Conservation (phyloP, 2,329 filamentous ascomycete genomes). For the Ceratocystis smalleyi region DNA sequence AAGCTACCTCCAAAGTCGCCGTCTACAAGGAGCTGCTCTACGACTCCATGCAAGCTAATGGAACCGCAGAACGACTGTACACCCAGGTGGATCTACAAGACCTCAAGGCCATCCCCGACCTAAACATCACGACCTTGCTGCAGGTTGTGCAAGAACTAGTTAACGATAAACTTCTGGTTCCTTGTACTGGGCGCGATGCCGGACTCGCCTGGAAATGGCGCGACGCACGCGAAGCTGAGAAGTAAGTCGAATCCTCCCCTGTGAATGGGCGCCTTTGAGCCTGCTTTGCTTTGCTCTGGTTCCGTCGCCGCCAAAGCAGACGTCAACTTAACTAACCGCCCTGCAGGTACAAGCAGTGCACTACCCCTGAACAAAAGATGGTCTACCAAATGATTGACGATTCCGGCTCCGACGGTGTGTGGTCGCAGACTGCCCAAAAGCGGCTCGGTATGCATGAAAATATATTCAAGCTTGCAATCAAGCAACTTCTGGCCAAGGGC, state of each 20-base stretch:
- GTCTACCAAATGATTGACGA: constrained; percentile 85
- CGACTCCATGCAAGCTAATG: constrained; percentile 37
- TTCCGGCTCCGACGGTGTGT: constrained; percentile 70
- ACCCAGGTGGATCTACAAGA: constrained; percentile 43
- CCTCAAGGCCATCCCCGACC: constrained; percentile 41
- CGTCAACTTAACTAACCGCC: neutral
- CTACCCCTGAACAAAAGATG: constrained; percentile 60
- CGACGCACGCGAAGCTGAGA: constrained; percentile 43
- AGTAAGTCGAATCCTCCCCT: constrained; percentile 29
- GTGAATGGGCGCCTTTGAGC: neutral
- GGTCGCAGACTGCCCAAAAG: constrained; percentile 71
- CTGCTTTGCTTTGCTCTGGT: neutral
- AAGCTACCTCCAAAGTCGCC: constrained; percentile 28
- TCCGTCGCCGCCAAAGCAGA: neutral
- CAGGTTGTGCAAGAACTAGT: constrained; percentile 41
- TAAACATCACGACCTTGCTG: constrained; percentile 39
- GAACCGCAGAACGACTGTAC: constrained; percentile 35
- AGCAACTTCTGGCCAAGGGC: constrained; percentile 64
- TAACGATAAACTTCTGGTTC: constrained; percentile 44
- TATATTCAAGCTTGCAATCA: constrained; percentile 65
- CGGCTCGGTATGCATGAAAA: constrained; percentile 72
- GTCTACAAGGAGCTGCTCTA: constrained; percentile 43
- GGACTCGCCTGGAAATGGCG: constrained; percentile 42
- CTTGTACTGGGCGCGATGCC: constrained; percentile 30
- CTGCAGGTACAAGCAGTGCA: constrained; percentile 42